phyloP scores from a whole-genome alignment of 2,329 filamentous ascomycete genomes.

The Sporothrix inflata region DNA sequence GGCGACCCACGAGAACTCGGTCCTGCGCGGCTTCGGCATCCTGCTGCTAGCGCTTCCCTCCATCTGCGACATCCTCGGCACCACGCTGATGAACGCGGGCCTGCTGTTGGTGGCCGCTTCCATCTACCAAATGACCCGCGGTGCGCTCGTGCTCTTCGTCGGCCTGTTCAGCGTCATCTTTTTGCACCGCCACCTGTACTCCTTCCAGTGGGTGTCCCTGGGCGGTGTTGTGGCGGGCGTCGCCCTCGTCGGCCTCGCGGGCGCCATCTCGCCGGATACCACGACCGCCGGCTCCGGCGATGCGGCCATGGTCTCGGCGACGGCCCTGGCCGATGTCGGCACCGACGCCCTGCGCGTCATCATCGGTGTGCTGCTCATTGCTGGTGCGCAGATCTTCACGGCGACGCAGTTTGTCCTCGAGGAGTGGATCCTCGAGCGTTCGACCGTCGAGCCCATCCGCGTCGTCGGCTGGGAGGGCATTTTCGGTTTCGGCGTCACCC shows the following conservation, averaged over 20 bases:
- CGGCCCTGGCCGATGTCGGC: conserved; percentile 43
- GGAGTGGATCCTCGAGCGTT: conserved; percentile 80
- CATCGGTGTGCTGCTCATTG: conserved; percentile 86
- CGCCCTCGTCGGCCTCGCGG: conserved; percentile 85
- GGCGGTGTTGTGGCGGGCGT: conserved; percentile 87
- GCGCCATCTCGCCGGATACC: conserved; percentile 74
- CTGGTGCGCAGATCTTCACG: conserved; percentile 93
- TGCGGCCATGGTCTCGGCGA: conserved; percentile 21
- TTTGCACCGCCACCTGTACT: conserved; percentile 72
- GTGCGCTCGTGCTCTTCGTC: conserved; percentile 92
- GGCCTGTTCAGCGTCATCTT: conserved; percentile 94
- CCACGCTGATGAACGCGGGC: conserved; percentile 96
- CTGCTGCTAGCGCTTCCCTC: conserved; percentile 80
- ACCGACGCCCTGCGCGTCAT: conserved; percentile 66
- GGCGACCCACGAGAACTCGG: conserved; percentile 50
- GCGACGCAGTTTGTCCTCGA: conserved; percentile 95
- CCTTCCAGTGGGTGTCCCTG: conserved; percentile 93
- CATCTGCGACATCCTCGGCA: conserved; percentile 91
- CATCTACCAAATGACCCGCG: conserved; percentile 98
- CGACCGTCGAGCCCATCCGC: conserved; percentile 73
- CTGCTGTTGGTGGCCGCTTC: conserved; percentile 91
- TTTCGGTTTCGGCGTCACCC: conserved; percentile 83
- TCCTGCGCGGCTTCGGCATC: conserved; percentile 72
- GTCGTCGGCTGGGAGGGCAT: conserved; percentile 96
- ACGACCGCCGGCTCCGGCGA: conserved; percentile 45